Evolutionary conservation across 148 eudicot genomes (phyloP).

Genomic region (Rhododendron simsii): DNA sequence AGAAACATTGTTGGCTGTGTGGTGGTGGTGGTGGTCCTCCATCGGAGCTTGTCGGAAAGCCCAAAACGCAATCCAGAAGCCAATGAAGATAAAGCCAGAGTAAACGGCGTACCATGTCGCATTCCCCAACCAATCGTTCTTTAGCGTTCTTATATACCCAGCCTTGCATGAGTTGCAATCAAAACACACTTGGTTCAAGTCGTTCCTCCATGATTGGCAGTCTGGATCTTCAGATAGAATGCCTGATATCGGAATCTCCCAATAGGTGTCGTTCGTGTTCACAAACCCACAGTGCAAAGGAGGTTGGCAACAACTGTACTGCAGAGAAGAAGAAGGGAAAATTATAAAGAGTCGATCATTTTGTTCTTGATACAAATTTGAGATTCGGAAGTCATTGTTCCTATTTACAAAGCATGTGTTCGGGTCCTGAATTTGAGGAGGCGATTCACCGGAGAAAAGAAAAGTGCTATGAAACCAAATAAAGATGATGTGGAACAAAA

Average conservation of each 20-base stretch:
- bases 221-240: not conserved
- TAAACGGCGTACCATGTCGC: not conserved
- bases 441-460: not conserved
- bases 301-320: conserved; percentile 13
- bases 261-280: conserved; percentile 1
- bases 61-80: not conserved
- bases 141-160: not conserved
- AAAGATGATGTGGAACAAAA: not conserved
- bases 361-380: not conserved
- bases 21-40: not conserved
- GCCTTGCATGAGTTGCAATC: conserved; percentile 12
- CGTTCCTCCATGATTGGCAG: not conserved
- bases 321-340: not conserved
- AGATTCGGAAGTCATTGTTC: not conserved
- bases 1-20: not conserved
- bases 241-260: conserved; percentile 2
- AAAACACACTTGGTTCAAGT: conserved; percentile 2
- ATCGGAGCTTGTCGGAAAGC: not conserved
- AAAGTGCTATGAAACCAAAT: not conserved
- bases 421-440: not conserved
- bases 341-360: not conserved
- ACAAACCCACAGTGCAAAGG: conserved; percentile 8
- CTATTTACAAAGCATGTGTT: not conserved
- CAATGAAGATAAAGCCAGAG: not conserved
- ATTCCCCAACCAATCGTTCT: not conserved